phyloP scores from a whole-genome alignment of 495 filamentous ascomycete species.

The Achaetomiella virescens region DNA sequence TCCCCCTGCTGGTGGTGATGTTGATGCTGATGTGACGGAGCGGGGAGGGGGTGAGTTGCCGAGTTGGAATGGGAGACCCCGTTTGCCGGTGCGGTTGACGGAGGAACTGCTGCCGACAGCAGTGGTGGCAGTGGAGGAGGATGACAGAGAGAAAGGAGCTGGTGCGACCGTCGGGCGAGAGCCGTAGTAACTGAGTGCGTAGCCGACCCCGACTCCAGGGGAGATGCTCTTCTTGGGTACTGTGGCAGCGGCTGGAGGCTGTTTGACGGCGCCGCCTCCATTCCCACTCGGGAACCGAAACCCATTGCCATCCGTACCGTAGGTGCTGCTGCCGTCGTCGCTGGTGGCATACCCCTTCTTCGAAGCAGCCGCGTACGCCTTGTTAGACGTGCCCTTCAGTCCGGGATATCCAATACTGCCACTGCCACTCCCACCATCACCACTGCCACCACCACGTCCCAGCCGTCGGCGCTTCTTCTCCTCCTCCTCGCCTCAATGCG shows the following conservation, averaged over 20 bases:
- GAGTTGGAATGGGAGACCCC: conserved; percentile 16
- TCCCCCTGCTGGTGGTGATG: no score
- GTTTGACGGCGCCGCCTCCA: background rate
- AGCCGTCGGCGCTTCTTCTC: conserved; percentile 16
- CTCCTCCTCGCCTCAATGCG: conserved; percentile 29
- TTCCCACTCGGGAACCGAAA: background rate
- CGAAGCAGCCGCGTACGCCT: conserved; percentile 3
- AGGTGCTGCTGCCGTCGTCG: conserved; percentile 10
- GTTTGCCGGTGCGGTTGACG: background rate
- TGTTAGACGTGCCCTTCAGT: conserved; percentile 4
- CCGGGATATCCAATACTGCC: conserved; percentile 1
- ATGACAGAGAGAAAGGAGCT: no score
- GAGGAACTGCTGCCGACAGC: background rate
- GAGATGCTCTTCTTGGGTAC: background rate
- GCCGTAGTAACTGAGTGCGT: conserved; percentile 17
- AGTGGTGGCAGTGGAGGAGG: conserved; percentile 1
- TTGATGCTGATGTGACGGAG: background rate
- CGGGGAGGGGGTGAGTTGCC: conserved; percentile 15
- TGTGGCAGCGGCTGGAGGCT: background rate
- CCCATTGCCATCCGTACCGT: conserved; percentile 3
- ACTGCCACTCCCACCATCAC: no score
- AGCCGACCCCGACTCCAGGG: conserved; percentile 1
- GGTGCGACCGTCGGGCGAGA: background rate
- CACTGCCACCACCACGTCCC: background rate
- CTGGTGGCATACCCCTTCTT: conserved; percentile 4